These are phyloP conservation scores for Collariella sp. DNA, from an alignment of 495 filamentous ascomycete genomes.

Conservation along the genomic window DNA sequence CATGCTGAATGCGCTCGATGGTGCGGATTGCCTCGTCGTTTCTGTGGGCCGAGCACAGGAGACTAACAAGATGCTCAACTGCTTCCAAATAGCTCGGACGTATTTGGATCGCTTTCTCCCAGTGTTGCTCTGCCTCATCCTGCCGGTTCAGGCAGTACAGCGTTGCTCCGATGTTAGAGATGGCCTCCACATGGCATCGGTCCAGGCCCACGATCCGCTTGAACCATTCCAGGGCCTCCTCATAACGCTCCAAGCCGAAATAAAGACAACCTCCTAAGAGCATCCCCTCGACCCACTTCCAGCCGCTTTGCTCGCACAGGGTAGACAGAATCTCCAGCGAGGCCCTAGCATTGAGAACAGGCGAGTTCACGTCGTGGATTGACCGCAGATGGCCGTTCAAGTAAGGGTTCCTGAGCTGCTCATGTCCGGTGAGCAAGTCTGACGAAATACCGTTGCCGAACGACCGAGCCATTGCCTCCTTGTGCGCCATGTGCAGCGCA, in stretches of 20 bases:
- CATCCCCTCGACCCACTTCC: conserved; percentile 96
- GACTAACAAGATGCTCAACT: conserved; percentile 86
- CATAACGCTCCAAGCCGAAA: conserved; percentile 83
- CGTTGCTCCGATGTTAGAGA: conserved; percentile 87
- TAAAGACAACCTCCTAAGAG: conserved; percentile 86
- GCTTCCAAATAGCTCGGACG: conserved; percentile 92
- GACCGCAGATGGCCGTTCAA: conserved; percentile 8
- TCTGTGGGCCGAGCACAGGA: conserved; percentile 74
- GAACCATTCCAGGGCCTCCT: conserved; percentile 84
- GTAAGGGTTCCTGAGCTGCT: conserved; percentile 11
- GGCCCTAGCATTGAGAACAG: conserved; percentile 48
- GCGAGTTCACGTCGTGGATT: conserved; percentile 19
- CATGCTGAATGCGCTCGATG: conserved; percentile 80
- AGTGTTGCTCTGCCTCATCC: conserved; percentile 79
- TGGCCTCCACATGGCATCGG: conserved; percentile 82
- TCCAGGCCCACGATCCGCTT: conserved; percentile 75
- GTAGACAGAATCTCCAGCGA: conserved; percentile 73
- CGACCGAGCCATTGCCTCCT: conserved; percentile 13
- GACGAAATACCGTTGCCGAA: conserved; percentile 6
- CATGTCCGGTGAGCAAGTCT: conserved; percentile 9
- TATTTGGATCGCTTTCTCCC: conserved; percentile 72
- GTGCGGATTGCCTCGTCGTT: conserved; percentile 80
- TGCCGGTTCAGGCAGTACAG: conserved; percentile 72
- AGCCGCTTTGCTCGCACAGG: conserved; percentile 76
- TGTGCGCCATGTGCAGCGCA: conserved; percentile 20